phyloP scores from a whole-genome alignment of 2,329 filamentous ascomycete genomes.

The Aspergillus sp. region DNA sequence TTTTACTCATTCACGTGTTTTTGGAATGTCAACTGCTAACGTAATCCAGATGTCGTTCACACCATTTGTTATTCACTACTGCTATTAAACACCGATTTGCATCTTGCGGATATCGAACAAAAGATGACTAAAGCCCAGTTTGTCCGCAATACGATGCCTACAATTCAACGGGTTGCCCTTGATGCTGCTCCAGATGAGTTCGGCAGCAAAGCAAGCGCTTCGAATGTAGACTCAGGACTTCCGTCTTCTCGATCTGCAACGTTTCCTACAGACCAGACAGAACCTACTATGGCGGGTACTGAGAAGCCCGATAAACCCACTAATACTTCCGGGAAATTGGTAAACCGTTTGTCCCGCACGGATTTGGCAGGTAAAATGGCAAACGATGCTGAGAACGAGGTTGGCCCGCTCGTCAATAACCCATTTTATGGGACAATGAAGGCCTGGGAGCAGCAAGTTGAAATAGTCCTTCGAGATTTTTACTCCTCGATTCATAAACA shows the following conservation, averaged over 20 bases:
- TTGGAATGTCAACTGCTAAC: constrained; percentile 22
- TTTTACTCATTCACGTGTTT: neutral
- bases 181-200: constrained; percentile 71
- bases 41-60: constrained; percentile 76
- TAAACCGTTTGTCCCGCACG: constrained; percentile 27
- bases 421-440: constrained; percentile 73
- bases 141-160: constrained; percentile 92
- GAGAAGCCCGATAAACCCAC: constrained; percentile 23
- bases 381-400: constrained; percentile 29
- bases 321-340: constrained; percentile 21
- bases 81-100: constrained; percentile 91
- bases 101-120: constrained; percentile 89
- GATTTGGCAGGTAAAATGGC: constrained; percentile 29
- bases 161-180: constrained; percentile 72
- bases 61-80: constrained; percentile 96
- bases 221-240: constrained; percentile 43
- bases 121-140: constrained; percentile 97
- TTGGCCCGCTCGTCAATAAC: constrained; percentile 72
- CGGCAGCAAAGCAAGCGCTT: constrained; percentile 46
- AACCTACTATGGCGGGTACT: constrained; percentile 15
- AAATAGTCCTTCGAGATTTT: constrained; percentile 87
- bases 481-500: constrained; percentile 87
- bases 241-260: constrained; percentile 6
- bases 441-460: constrained; percentile 85
- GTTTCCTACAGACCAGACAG: constrained; percentile 17